Base-by-base conservation (phyloP, 495 filamentous ascomycete species). In the Xylaria cubensis region DNA sequence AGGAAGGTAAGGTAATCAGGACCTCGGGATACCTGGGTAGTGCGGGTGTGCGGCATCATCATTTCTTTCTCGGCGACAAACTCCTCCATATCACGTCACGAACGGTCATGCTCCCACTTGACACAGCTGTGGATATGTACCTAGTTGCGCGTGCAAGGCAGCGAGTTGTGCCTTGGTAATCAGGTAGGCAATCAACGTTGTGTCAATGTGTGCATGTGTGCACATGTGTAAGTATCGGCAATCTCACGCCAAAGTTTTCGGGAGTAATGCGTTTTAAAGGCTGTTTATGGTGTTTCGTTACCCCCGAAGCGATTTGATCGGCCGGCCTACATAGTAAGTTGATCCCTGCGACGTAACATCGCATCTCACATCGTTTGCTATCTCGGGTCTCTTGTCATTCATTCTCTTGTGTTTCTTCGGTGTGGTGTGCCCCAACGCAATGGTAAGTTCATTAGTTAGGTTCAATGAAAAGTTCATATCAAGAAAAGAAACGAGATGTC, bases 161-260 rank as follows among this genome's bases (percentile, higher is more conserved):
- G 34, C 19, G 51, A 41, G 51, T 29, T 12, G 36, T 39, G 3
- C 34, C 29, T 39, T 59, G 61, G 39, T 36, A 26, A 15, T 15
- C 29, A 51, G 56, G 19, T 34, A 39, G 58, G 29, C 46, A 67
- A 39, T 15, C 64, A 67, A 26, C 64, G 46, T 41, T 19, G 44
- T 61, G 58, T 39, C 58, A 61, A 73, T 75, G 69, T 71, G 74
- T 13, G 12, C 8, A 42, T 77, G 75, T 73, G 75, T 72, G 69
- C 72, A 69, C 55, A 70, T 74, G 69, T 64, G 71, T 70, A 70
- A 63, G 48, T 74, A 70, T 74, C 73, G 77, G 77, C 73, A 77
- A 75, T 79, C 73, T 77, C 72, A 70, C 62, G 67, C 67, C 67
- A 36, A 13, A 69, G 29, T 24, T 65, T 61, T 75, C 70, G 66